Evolutionary conservation across 495 filamentous ascomycete genomes (phyloP), one percentile per base, ranked within the genome.

Genomic region (Xanthoparmelia taractica): DNA sequence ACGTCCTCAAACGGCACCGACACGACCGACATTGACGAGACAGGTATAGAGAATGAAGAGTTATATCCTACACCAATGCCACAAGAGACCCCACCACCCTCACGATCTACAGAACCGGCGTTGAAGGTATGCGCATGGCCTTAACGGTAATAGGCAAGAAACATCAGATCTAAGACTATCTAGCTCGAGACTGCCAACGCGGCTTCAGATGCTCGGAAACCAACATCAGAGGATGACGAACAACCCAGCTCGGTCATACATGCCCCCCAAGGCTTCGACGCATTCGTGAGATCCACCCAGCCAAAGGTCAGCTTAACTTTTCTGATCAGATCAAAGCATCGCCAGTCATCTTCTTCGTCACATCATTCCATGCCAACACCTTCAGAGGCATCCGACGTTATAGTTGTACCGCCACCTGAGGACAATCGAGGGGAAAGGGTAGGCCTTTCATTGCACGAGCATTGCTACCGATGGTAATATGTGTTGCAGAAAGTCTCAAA

Each of bases 231-330:
- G 64, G 87, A 92, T 62, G 90, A 93, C 60, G 82, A 85, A 65
- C 76, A 78, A 59, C 83, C 89, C 29, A 79, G 87, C 63, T 96
- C 91, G 4, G 91, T 94, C 57, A 96, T 96, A 68, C 91, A 95
- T 76, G 90, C 88, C 27, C 91, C 91, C 6, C 75, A 87, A 67
- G 88, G 86, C 45, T 96, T 92, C 74, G 80, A 82, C 57, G 80
- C 81, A 60, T 92, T 92, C 81, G 89, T 93, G 69, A 76, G 86
- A 41, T 31, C 11, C 8, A 40, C 25, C 34, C 33, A 40, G 37
- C 38, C 36, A 27, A 11, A 45, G 40, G 36, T 34, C 10, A 47
- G 48, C 36, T 68, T 38, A 29, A 52, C 59, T 58, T 65, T 65
- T 64, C 57, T 60, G 27, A 62, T 48, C 43, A 37, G 43, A 36